Percentiles rank a stretch among this genome's conserved stretches.
phyloP scores from a whole-genome alignment of 192 early-diverging fungal genomes.

The Ambispora gerdemannii region DNA sequence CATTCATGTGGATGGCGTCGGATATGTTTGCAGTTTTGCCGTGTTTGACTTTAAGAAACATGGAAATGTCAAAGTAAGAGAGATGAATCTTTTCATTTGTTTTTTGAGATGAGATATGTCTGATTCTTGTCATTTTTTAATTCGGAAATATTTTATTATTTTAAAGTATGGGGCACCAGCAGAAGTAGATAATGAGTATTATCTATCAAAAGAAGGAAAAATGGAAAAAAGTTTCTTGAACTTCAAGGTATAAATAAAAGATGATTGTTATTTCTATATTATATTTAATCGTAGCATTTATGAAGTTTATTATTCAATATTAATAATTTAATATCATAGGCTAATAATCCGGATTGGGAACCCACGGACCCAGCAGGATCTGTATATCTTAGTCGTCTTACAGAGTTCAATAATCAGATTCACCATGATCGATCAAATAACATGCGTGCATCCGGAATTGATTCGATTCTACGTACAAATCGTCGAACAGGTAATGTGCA shows the following conservation, averaged over 20 bases:
- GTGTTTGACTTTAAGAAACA: constrained; percentile 90
- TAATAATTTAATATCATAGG: too few species aligned
- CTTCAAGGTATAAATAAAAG: constrained; percentile 70
- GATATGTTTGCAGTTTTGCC: constrained; percentile 96
- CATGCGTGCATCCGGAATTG: background rate
- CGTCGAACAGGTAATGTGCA: constrained; percentile 14
- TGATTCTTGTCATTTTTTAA: background rate
- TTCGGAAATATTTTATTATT: constrained; percentile 19
- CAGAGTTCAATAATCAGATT: constrained; percentile 41
- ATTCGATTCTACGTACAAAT: constrained; percentile 22
- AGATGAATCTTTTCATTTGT: background rate
- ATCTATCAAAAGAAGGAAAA: constrained; percentile 84
- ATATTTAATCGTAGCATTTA: background rate
- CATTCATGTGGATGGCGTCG: constrained; percentile 84
- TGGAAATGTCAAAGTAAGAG: constrained; percentile 72
- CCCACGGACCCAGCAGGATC: constrained; percentile 76
- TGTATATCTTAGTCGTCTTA: constrained; percentile 68
- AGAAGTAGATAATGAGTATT: constrained; percentile 52
- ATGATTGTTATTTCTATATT: background rate
- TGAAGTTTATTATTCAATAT: too few species aligned
- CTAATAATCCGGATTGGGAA: constrained; percentile 92
- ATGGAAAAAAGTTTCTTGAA: constrained; percentile 98
- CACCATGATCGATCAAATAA: constrained; percentile 4
- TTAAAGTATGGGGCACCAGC: constrained; percentile 70
- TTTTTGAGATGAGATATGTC: background rate